phyloP scores from a whole-genome alignment of 495 filamentous ascomycete genomes.

The Penicillium lividum region DNA sequence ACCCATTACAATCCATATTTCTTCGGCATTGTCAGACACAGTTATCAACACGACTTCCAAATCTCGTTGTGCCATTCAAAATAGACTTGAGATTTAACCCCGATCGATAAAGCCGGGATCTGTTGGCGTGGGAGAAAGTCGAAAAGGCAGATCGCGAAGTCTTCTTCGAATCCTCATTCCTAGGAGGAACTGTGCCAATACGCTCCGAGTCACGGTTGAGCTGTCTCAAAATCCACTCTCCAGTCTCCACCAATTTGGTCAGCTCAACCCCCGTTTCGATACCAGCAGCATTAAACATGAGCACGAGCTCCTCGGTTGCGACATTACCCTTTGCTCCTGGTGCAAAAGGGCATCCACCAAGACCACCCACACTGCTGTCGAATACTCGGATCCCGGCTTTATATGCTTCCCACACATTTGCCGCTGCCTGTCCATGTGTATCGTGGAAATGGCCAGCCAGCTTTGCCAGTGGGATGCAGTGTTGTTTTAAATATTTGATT shows the following conservation, averaged over 20 bases:
- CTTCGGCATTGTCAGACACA: not conserved
- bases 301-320: constrained; percentile 43
- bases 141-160: constrained; percentile 4
- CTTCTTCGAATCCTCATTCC: constrained; percentile 10
- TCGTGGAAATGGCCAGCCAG: constrained; percentile 52
- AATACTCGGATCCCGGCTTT: constrained; percentile 41
- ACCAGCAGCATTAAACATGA: constrained; percentile 42
- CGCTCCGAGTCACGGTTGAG: constrained; percentile 32
- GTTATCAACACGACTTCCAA: not conserved
- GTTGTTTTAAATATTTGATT: constrained; percentile 26
- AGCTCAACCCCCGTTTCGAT: constrained; percentile 43
- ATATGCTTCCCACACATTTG: constrained; percentile 47
- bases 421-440: constrained; percentile 45
- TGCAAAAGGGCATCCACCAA: constrained; percentile 50
- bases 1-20: not conserved
- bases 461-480: constrained; percentile 25
- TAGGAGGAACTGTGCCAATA: constrained; percentile 30
- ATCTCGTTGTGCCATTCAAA: constrained; percentile 31
- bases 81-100: constrained; percentile 33
- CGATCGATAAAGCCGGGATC: constrained; percentile 22
- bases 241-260: constrained; percentile 30
- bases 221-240: constrained; percentile 40
- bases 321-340: constrained; percentile 50
- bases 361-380: constrained; percentile 45
- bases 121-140: constrained; percentile 17